phyloP scores from a whole-genome alignment of 768 basidiomycete genomes.

The Tephrocybe sp. region DNA sequence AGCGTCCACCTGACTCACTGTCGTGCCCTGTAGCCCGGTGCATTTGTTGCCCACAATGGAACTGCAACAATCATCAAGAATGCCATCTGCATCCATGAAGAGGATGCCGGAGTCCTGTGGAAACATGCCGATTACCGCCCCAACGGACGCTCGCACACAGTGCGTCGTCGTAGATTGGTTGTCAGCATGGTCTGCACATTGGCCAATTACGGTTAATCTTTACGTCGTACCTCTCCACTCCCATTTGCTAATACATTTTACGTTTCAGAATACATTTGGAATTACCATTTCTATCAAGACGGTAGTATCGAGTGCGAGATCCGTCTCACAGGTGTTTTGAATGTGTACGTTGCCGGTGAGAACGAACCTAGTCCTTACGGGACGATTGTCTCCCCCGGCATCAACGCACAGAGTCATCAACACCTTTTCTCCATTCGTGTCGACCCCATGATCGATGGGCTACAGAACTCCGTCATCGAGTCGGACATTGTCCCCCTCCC shows the following conservation, averaged over 20 bases:
- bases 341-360: slow-evolving; percentile 63
- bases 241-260: background rate
- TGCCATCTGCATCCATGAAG: slow-evolving; percentile 92
- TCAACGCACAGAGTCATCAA: slow-evolving; percentile 85
- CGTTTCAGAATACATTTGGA: slow-evolving; percentile 75
- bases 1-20: background rate
- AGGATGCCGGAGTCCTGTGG: slow-evolving; percentile 86
- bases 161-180: slow-evolving; percentile 82
- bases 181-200: slow-evolving; percentile 90
- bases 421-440: slow-evolving; percentile 69
- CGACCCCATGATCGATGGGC: slow-evolving; percentile 91
- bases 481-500: slow-evolving; percentile 68
- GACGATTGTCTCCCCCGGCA: slow-evolving; percentile 77
- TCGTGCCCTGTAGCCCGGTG: slow-evolving; percentile 54
- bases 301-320: slow-evolving; percentile 86
- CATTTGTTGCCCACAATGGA: slow-evolving; percentile 74
- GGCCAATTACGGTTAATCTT: slow-evolving; percentile 75
- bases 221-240: too few relatives aligned
- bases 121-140: slow-evolving; percentile 91
- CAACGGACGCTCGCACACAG: slow-evolving; percentile 76
- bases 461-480: slow-evolving; percentile 81
- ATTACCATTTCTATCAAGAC: slow-evolving; percentile 90
- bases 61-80: slow-evolving; percentile 75
- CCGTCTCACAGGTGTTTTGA: slow-evolving; percentile 83
- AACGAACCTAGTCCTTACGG: slow-evolving; percentile 70